Percentiles rank a stretch among this genome's conserved stretches.
Conservation (phyloP, 116 monocot species). For the Dioscorea cayenensis region DNA sequence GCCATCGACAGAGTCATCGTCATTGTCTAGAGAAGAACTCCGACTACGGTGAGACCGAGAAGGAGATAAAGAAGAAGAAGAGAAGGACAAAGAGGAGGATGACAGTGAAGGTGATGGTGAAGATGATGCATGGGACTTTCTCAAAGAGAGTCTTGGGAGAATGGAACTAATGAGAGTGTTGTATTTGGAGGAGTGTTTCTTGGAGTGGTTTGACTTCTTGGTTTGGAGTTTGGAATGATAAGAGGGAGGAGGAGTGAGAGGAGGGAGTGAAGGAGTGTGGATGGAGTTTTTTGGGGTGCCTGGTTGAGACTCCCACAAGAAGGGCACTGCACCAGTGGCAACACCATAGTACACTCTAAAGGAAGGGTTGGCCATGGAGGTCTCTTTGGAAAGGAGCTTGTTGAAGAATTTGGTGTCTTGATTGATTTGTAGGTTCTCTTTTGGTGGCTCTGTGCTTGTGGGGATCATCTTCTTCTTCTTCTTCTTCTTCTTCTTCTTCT, state of each 20-base stretch:
- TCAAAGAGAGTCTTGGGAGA: slow-evolving; percentile 8
- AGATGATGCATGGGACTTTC: neutral
- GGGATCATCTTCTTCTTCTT: neutral
- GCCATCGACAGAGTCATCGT: slow-evolving; percentile 21
- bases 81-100: slow-evolving; percentile 11
- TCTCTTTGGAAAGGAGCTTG: slow-evolving; percentile 58
- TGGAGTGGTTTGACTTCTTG: slow-evolving; percentile 5
- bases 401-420: slow-evolving; percentile 45
- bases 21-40: slow-evolving; percentile 10
- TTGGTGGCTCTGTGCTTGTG: neutral
- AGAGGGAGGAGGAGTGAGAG: slow-evolving; percentile 72
- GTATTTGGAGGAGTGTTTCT: slow-evolving; percentile 12
- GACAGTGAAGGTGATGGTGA: slow-evolving; percentile 14
- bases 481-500: too few species aligned
- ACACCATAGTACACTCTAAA: slow-evolving; percentile 55
- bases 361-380: slow-evolving; percentile 46
- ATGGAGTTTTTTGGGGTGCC: slow-evolving; percentile 59
- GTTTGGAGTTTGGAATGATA: slow-evolving; percentile 15
- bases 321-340: slow-evolving; percentile 52
- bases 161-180: slow-evolving; percentile 13
- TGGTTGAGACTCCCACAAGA: slow-evolving; percentile 82
- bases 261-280: slow-evolving; percentile 25
- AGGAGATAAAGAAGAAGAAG: slow-evolving; percentile 1
- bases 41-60: slow-evolving; percentile 1
- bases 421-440: slow-evolving; percentile 3